Evolutionary conservation across 176 grass and related monocot genomes (phyloP).

Genomic region (Hordeum vulgare): DNA sequence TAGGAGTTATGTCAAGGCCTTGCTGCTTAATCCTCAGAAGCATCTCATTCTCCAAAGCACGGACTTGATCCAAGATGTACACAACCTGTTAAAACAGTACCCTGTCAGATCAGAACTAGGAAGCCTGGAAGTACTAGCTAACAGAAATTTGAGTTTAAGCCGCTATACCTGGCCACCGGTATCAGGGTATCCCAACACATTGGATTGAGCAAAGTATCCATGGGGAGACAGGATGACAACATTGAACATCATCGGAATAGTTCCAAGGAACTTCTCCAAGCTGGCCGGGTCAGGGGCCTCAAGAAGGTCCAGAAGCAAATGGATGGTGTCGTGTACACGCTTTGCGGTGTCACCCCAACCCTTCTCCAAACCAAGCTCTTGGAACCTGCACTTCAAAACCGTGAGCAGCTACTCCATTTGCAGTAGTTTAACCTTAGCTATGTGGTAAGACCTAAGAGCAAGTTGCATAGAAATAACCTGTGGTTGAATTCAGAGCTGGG

Average conservation of each 20-base stretch:
- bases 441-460: neutral
- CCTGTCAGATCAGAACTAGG: conserved; percentile 2
- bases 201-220: conserved; percentile 96
- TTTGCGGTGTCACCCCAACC: conserved; percentile 90
- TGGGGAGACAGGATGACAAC: conserved; percentile 97
- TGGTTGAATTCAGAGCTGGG: conserved; percentile 74
- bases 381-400: conserved; percentile 50
- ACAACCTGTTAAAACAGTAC: conserved; percentile 52
- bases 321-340: conserved; percentile 62
- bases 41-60: conserved; percentile 95
- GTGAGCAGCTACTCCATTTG: neutral
- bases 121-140: neutral
- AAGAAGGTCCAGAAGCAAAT: conserved; percentile 89
- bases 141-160: neutral
- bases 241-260: conserved; percentile 92
- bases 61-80: conserved; percentile 98
- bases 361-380: conserved; percentile 91
- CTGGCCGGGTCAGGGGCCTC: conserved; percentile 92
- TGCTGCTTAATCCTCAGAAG: conserved; percentile 99
- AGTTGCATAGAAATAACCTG: conserved; percentile 32
- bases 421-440: neutral
- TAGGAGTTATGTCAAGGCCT: conserved; percentile 90
- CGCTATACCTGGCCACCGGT: conserved; percentile 83
- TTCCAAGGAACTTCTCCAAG: conserved; percentile 95
- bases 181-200: conserved; percentile 97